Percentiles rank a stretch among this genome's conserved stretches.
phyloP scores from a whole-genome alignment of 495 filamentous ascomycete genomes.

The Penicillium daleae region DNA sequence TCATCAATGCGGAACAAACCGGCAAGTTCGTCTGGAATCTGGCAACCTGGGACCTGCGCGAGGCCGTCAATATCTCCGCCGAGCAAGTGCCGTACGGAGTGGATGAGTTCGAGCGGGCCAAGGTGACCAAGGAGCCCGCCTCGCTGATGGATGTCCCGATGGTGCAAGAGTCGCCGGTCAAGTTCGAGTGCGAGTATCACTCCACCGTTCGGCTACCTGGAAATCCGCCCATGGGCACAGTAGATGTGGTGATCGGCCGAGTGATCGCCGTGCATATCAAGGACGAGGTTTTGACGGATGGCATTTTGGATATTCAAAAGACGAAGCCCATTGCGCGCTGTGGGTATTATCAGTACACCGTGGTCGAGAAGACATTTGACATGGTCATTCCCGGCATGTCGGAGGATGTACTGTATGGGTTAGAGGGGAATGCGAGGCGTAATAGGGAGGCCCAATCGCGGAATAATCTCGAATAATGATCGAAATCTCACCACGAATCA shows the following conservation, averaged over 20 bases:
- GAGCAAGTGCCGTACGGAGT: constrained; percentile 46
- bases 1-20: constrained; percentile 55
- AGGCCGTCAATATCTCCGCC: constrained; percentile 55
- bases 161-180: constrained; percentile 55
- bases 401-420: constrained; percentile 37
- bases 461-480: constrained; percentile 6
- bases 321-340: constrained; percentile 61
- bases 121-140: constrained; percentile 49
- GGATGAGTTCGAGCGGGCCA: constrained; percentile 56
- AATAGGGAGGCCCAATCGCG: constrained; percentile 21
- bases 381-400: constrained; percentile 52
- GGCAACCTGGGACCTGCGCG: constrained; percentile 55
- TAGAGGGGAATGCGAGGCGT: constrained; percentile 29
- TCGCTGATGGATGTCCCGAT: constrained; percentile 48
- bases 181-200: constrained; percentile 61
- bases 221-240: constrained; percentile 55
- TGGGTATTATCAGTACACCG: constrained; percentile 61
- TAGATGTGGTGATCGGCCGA: constrained; percentile 59
- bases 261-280: constrained; percentile 60
- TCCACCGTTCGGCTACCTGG: constrained; percentile 55
- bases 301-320: constrained; percentile 56
- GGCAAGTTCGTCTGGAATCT: constrained; percentile 62
- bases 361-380: constrained; percentile 54
- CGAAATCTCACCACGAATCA: neutral
- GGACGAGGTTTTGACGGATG: constrained; percentile 53